Evolutionary conservation across 2,329 filamentous ascomycete species (phyloP), one percentile per base, ranked within the genome.

Genomic region (Byssoonygena ceratinophila): DNA sequence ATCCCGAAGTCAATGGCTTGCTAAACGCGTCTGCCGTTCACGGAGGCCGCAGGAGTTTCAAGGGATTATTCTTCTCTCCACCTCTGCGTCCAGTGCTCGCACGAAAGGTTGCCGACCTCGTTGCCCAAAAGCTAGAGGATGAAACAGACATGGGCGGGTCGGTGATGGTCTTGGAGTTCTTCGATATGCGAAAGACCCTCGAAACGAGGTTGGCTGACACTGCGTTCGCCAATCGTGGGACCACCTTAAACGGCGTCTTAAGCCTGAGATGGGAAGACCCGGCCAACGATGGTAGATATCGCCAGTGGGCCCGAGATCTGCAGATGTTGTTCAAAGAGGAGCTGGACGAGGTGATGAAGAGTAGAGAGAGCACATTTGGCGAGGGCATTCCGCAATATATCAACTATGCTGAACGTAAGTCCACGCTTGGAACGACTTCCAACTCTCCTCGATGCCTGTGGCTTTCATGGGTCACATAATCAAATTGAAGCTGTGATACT

Each of bases 161-260:
- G 41, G 54, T 63, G 3, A 23, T 70, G 3, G 59, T 66, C 1
- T 66, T 69, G 14, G 72, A 75, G 56, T 60, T 68, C 18, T 66
- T 67, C 29, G 65, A 71, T n/a, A 63, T 65, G 23, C 57, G 59
- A 0, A 67, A 68, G 54, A 60, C 70, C 16, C 57, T 57, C 0
- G 54, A 63, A 9, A 58, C 71, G 4, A 54, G 59, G 0, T 55
- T 61, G 0, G 57, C 61, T 3, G 64, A 64, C 2, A 74, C 68
- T 12, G 66, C 72, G 0, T 74, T 71, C 50, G 67, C 70, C 4
- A 72, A 70, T 54, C 64, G 73, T 1, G 69, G 68, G 4, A 60
- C 60, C 16, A 68, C 69, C 45, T 68, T 69, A 45, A 71, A 75
- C 45, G 65, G 66, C 14, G 58, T 68, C 52, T 63, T 68, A 4